phyloP scores from a whole-genome alignment of 2,329 filamentous ascomycete species.

The Chlorencoelia australis region DNA sequence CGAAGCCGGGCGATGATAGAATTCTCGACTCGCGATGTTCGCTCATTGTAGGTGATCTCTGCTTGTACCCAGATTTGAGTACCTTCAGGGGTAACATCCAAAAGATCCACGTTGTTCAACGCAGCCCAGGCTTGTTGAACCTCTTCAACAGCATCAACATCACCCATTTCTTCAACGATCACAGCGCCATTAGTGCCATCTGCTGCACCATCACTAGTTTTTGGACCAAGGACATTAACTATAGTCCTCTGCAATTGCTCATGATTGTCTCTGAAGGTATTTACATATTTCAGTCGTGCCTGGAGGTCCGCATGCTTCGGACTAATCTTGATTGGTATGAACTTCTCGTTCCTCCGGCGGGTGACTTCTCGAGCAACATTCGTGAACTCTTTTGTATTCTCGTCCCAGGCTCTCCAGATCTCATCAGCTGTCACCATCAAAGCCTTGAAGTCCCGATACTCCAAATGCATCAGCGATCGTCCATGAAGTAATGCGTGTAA shows the following conservation, averaged over 20 bases:
- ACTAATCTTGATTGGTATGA: slow-evolving; percentile 94
- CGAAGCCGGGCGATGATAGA: slow-evolving; percentile 92
- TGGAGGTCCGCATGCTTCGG: slow-evolving; percentile 83
- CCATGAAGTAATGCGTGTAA: slow-evolving; percentile 81
- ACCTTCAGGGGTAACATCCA: slow-evolving; percentile 84
- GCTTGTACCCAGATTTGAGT: slow-evolving; percentile 88
- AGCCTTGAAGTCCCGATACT: slow-evolving; percentile 79
- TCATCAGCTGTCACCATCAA: slow-evolving; percentile 75
- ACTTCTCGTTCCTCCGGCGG: slow-evolving; percentile 87
- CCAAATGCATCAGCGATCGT: slow-evolving; percentile 79
- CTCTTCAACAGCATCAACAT: slow-evolving; percentile 94
- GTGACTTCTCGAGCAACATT: slow-evolving; percentile 95
- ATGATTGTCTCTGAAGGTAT: slow-evolving; percentile 91
- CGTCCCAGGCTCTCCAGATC: slow-evolving; percentile 91
- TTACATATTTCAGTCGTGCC: slow-evolving; percentile 84
- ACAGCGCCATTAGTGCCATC: slow-evolving; percentile 53
- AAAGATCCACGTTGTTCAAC: slow-evolving; percentile 85
- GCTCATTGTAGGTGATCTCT: slow-evolving; percentile 93
- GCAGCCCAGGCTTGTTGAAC: slow-evolving; percentile 91
- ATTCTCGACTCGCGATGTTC: slow-evolving; percentile 94
- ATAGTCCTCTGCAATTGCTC: slow-evolving; percentile 96
- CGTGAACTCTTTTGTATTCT: slow-evolving; percentile 94
- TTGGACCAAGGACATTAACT: slow-evolving; percentile 85
- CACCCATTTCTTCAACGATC: slow-evolving; percentile 87
- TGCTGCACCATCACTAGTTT: slow-evolving; percentile 44